Evolutionary conservation across 768 basidiomycete species (phyloP), one percentile per base, ranked within the genome.

Genomic region (Lactarius pseudohatsudake): DNA sequence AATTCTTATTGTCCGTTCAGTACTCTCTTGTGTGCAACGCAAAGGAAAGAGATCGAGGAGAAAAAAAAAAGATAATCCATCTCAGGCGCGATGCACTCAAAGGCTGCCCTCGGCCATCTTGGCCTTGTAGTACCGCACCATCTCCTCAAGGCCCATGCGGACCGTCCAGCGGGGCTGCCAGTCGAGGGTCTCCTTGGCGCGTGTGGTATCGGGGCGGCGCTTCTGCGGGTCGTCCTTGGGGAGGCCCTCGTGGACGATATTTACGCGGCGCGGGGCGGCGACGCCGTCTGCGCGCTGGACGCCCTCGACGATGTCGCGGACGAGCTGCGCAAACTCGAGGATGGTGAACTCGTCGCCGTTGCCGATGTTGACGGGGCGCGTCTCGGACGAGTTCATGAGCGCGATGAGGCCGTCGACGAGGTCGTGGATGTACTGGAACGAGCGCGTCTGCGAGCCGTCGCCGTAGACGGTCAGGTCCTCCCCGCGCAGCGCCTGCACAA

Each of bases 371-470:
- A 96, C 93, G 1, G 97, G 97, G 40, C 93, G 90, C 62, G 91
- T 84, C 79, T 97, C 94, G 74, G 86, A 79, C 20, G 94, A 94
- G 82, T 96, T 97, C 97, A 99, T 99, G 71, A 96, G 82, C 26
- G 87, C 85, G 75, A 95, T 95, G 64, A 95, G 79, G 53, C 96
- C 97, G 75, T 98, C 95, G 74, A 96, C 83, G 69, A 99, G 86
- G 77, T 99, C 97, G 81, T 99, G 97, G 66, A 99, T 89, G 79
- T 96, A 99, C 79, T 96, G 95, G 86, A 96, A 95, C 15, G 95
- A 96, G 66, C 94, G 91, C 26, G 94, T 96, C 80, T 96, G 94
- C 54, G 79, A 86, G 70, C 94, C 94, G 75, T 98, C 94, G 60
- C 95, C 94, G 75, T 96, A 96, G 55, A 98, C 94, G 57, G 96